phyloP scores from a whole-genome alignment of 2,329 filamentous ascomycete species.

The Neodidymelliopsis sp. region DNA sequence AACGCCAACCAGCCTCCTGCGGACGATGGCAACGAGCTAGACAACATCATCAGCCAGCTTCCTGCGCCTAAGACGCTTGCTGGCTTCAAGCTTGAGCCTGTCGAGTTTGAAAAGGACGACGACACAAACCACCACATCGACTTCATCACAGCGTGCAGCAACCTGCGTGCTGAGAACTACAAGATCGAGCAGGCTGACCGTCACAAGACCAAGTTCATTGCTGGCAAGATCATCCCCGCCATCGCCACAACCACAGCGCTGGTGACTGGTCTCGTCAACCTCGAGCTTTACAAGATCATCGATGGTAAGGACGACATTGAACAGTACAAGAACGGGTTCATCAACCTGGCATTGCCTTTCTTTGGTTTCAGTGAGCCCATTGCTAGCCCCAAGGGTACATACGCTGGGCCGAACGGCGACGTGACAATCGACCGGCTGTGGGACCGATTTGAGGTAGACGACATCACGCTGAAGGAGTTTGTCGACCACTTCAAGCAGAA shows the following conservation, averaged over 20 bases:
- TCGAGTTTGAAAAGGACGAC: slow-evolving; percentile 99
- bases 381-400: slow-evolving; percentile 89
- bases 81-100: slow-evolving; percentile 87
- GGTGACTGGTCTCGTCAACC: slow-evolving; percentile 88
- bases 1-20: slow-evolving; percentile 70
- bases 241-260: slow-evolving; percentile 97
- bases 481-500: slow-evolving; percentile 79
- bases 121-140: slow-evolving; percentile 98
- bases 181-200: slow-evolving; percentile 91
- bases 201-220: slow-evolving; percentile 99
- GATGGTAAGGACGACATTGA: slow-evolving; percentile 97
- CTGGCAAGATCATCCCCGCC: slow-evolving; percentile 98
- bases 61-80: slow-evolving; percentile 81
- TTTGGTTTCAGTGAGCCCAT: slow-evolving; percentile 99
- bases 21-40: slow-evolving; percentile 78
- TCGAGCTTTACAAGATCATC: slow-evolving; percentile 96
- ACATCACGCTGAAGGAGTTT: slow-evolving; percentile 86
- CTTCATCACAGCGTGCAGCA: slow-evolving; percentile 97
- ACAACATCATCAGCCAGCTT: slow-evolving; percentile 74
- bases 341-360: slow-evolving; percentile 95
- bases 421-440: slow-evolving; percentile 94
- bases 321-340: slow-evolving; percentile 98
- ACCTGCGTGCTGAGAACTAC: slow-evolving; percentile 96
- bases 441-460: slow-evolving; percentile 92
- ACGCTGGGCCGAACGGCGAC: slow-evolving; percentile 77